Conservation (phyloP, 306 rosid species). For the Fagus crenata region DNA sequence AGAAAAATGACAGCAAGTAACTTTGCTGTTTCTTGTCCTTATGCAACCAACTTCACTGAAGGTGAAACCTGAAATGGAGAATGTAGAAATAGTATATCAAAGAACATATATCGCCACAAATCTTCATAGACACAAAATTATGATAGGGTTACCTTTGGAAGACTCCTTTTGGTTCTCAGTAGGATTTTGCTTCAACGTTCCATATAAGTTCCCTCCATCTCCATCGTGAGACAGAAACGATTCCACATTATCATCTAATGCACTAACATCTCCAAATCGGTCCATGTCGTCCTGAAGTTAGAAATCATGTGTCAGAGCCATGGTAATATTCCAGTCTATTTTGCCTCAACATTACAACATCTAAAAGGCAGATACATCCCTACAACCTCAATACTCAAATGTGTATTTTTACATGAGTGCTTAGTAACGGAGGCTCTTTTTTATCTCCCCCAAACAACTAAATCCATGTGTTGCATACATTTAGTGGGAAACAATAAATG, state of each 20-base stretch:
- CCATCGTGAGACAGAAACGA: slow-evolving; percentile 78
- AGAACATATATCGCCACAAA: background rate
- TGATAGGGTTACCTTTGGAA: slow-evolving; percentile 54
- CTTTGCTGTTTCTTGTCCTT: slow-evolving; percentile 60
- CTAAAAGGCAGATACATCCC: slow-evolving; percentile 3
- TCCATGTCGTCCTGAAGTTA: slow-evolving; percentile 72
- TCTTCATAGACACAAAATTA: slow-evolving; percentile 16
- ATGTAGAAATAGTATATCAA: background rate
- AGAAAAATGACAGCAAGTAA: slow-evolving; percentile 85
- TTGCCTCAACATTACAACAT: background rate
- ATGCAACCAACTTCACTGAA: slow-evolving; percentile 73
- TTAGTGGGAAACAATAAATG: background rate
- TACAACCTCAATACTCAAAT: background rate
- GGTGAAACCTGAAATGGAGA: slow-evolving; percentile 66
- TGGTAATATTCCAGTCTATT: background rate
- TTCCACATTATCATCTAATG: slow-evolving; percentile 80
- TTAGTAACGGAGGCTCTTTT: background rate
- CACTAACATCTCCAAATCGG: slow-evolving; percentile 77
- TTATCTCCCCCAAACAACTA: background rate
- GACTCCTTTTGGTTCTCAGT: slow-evolving; percentile 69
- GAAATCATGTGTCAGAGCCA: slow-evolving; percentile 17
- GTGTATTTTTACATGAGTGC: slow-evolving; percentile 14
- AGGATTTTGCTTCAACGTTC: slow-evolving; percentile 67
- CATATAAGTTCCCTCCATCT: slow-evolving; percentile 81
- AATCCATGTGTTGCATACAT: background rate